These are phyloP conservation scores for Sodiomyces alkalinus DNA, from an alignment of 2,329 filamentous ascomycete species.

Conservation along the genomic window DNA sequence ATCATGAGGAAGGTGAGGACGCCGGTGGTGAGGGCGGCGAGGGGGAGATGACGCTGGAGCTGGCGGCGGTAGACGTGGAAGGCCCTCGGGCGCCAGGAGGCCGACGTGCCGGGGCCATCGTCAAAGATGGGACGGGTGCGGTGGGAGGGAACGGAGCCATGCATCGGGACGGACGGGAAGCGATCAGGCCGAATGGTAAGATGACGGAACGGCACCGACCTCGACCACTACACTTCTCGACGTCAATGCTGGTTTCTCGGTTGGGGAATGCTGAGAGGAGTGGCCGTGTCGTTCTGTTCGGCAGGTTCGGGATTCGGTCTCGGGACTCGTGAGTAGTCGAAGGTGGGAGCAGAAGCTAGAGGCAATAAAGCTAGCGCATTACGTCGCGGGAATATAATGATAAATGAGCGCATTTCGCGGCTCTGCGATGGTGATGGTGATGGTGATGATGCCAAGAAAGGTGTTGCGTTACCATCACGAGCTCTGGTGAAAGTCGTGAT, in stretches of 20 bases:
- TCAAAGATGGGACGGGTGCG: conserved; percentile 2
- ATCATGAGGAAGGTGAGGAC: not conserved
- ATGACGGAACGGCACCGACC: not conserved
- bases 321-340: not conserved
- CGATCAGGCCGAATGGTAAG: not conserved
- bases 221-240: too few relatives aligned
- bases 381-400: too few relatives aligned
- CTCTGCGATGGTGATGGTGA: too few relatives aligned
- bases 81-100: not conserved
- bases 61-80: conserved; percentile 1
- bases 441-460: too few relatives aligned
- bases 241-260: not conserved
- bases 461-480: too few relatives aligned
- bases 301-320: not conserved
- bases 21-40: not conserved
- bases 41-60: conserved; percentile 1
- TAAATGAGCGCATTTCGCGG: too few relatives aligned
- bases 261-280: not conserved
- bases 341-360: not conserved
- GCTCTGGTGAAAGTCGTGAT: too few relatives aligned
- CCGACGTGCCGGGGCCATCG: conserved; percentile 1
- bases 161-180: not conserved
- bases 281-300: not conserved
- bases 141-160: conserved; percentile 1
- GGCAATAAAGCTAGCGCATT: too few relatives aligned